These are phyloP conservation scores for Naganishia kalamii DNA, from an alignment of 768 basidiomycete species.

Conservation along the genomic window DNA sequence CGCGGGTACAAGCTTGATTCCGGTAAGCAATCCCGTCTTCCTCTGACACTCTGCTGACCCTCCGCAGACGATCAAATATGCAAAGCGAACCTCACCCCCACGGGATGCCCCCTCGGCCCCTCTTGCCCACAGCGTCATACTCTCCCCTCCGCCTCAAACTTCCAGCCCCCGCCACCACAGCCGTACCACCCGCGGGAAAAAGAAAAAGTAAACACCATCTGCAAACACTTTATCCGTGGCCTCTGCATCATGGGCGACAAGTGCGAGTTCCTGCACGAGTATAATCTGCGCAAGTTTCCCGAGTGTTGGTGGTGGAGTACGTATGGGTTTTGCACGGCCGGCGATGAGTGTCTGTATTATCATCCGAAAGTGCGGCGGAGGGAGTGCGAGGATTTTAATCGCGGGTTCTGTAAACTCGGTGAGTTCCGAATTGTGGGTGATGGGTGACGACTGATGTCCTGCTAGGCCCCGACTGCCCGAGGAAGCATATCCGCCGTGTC, in stretches of 20 bases:
- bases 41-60: not conserved
- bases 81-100: slow-evolving; percentile 67
- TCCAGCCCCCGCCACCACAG: slow-evolving; percentile 74
- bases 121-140: slow-evolving; percentile 92
- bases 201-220: slow-evolving; percentile 62
- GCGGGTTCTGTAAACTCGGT: slow-evolving; percentile 95
- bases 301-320: slow-evolving; percentile 99
- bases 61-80: slow-evolving; percentile 86
- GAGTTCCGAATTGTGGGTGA: not conserved
- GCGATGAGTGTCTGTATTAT: slow-evolving; percentile 87
- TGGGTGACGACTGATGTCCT: not conserved
- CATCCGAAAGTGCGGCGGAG: slow-evolving; percentile 84
- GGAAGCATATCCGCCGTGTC: slow-evolving; percentile 86
- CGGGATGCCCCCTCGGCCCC: slow-evolving; percentile 86
- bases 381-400: slow-evolving; percentile 90
- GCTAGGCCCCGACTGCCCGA: slow-evolving; percentile 76
- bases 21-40: slow-evolving; percentile 53
- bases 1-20: slow-evolving; percentile 84
- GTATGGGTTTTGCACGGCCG: slow-evolving; percentile 93
- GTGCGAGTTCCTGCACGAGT: slow-evolving; percentile 98
- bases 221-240: slow-evolving; percentile 97
- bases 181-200: slow-evolving; percentile 62
- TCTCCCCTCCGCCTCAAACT: slow-evolving; percentile 76
- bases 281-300: slow-evolving; percentile 94
- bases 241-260: slow-evolving; percentile 96